A percentile compares a stretch with the other conserved stretches of the same genome.
phyloP scores from a whole-genome alignment of 805 yeast genomes.

The Myxozyma melibiosi region DNA sequence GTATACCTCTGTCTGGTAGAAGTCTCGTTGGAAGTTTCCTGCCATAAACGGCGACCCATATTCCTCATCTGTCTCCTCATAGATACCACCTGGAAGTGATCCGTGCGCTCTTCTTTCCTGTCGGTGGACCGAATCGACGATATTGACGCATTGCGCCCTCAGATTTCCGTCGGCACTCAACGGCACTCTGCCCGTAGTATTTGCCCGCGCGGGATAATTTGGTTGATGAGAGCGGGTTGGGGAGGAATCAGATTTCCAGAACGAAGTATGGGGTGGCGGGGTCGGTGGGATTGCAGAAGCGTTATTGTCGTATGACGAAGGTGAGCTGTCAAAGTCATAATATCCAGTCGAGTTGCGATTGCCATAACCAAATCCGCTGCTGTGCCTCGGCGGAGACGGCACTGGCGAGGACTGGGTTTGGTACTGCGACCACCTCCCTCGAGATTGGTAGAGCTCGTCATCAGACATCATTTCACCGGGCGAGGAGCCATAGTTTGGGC shows the following conservation, averaged over 20 bases:
- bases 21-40: neutral
- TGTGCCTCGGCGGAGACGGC: constrained; percentile 4
- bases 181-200: constrained; percentile 19
- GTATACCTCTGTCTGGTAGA: constrained; percentile 1
- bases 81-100: neutral
- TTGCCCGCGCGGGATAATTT: constrained; percentile 11
- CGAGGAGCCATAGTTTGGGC: neutral
- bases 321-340: too few relatives aligned
- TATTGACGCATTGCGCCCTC: neutral
- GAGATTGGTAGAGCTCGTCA: neutral
- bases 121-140: neutral
- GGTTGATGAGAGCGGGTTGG: neutral
- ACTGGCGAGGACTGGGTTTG: neutral
- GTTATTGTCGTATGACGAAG: too few relatives aligned
- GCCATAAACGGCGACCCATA: neutral
- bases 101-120: neutral
- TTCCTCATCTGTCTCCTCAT: neutral
- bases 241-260: too few relatives aligned
- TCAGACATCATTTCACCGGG: constrained; percentile 5
- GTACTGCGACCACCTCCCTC: neutral
- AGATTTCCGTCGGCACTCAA: constrained; percentile 5
- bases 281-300: too few relatives aligned
- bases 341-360: neutral
- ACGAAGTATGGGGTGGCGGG: constrained; percentile 8
- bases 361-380: constrained; percentile 9